Percentiles rank a stretch among this genome's conserved stretches.
Evolutionary conservation across 164 flowering plant genomes (phyloP).

Genomic region (Cinnamomum micranthum): DNA sequence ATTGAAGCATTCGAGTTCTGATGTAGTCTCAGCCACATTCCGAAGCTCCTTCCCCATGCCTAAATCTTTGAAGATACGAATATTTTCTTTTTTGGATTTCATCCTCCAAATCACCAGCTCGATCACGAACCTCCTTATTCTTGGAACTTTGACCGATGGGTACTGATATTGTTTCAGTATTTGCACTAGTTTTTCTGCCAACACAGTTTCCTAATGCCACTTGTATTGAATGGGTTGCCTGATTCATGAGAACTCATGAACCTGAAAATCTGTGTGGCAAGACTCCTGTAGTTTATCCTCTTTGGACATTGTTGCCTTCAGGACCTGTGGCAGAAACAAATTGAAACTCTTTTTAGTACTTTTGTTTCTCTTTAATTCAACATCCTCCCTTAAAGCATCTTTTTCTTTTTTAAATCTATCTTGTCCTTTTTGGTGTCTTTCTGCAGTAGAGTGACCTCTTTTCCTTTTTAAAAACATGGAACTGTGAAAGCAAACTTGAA

Average conservation of each 20-base stretch:
- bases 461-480: no score
- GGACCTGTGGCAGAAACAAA: conserved; percentile 40
- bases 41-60: conserved; percentile 68
- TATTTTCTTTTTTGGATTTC: conserved; percentile 39
- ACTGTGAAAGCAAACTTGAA: no score
- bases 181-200: conserved; percentile 47
- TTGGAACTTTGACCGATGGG: conserved; percentile 65
- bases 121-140: conserved; percentile 72
- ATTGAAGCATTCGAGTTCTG: conserved; percentile 87
- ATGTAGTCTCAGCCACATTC: conserved; percentile 61
- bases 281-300: conserved; percentile 74
- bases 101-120: conserved; percentile 90
- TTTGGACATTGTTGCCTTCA: conserved; percentile 56
- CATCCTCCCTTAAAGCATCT: no score
- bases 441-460: no score
- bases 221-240: conserved; percentile 30
- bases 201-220: conserved; percentile 38
- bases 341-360: no score
- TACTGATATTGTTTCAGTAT: conserved; percentile 46
- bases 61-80: conserved; percentile 40
- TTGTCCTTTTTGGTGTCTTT: no score
- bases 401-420: no score
- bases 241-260: conserved; percentile 53
- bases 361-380: no score
- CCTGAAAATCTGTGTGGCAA: conserved; percentile 65